Evolutionary conservation across 305 asterid species (phyloP).

Genomic region (Striga hermonthica): DNA sequence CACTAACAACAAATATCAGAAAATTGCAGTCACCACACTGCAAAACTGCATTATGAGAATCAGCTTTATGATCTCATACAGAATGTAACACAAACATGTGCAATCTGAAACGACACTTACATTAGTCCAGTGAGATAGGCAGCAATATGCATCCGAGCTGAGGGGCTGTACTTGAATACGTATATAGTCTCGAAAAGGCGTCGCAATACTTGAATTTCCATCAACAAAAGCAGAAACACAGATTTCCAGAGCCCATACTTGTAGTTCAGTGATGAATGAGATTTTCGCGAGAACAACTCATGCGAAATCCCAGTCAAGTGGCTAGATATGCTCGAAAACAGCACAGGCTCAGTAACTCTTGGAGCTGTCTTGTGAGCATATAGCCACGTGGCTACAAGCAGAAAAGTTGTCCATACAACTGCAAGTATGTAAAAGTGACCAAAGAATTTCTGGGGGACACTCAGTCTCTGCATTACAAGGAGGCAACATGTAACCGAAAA

Average conservation of each 20-base stretch:
- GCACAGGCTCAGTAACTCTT: slow-evolving; percentile 35
- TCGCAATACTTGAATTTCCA: slow-evolving; percentile 64
- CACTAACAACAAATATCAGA: no score
- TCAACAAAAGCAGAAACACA: slow-evolving; percentile 26
- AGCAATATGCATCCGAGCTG: slow-evolving; percentile 13
- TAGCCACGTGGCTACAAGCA: slow-evolving; percentile 31
- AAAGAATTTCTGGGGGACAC: slow-evolving; percentile 6
- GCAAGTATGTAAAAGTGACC: slow-evolving; percentile 36
- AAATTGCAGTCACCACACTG: no score
- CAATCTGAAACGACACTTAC: slow-evolving; percentile 39
- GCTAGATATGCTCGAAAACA: slow-evolving; percentile 31
- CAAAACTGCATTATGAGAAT: no score
- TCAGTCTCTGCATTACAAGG: background rate
- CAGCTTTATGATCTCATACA: no score
- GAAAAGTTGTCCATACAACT: slow-evolving; percentile 55
- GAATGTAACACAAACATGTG: no score
- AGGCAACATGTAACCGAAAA: background rate
- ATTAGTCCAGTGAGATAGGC: slow-evolving; percentile 57
- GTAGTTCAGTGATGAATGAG: slow-evolving; percentile 30
- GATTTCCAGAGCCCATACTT: slow-evolving; percentile 48
- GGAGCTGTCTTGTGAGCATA: slow-evolving; percentile 27
- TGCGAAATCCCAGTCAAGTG: background rate
- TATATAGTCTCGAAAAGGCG: slow-evolving; percentile 65
- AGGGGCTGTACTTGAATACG: slow-evolving; percentile 38
- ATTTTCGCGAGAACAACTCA: slow-evolving; percentile 35